Evolutionary conservation across 1,139 yeast genomes (phyloP).

Genomic region (Yueomyces sp.): DNA sequence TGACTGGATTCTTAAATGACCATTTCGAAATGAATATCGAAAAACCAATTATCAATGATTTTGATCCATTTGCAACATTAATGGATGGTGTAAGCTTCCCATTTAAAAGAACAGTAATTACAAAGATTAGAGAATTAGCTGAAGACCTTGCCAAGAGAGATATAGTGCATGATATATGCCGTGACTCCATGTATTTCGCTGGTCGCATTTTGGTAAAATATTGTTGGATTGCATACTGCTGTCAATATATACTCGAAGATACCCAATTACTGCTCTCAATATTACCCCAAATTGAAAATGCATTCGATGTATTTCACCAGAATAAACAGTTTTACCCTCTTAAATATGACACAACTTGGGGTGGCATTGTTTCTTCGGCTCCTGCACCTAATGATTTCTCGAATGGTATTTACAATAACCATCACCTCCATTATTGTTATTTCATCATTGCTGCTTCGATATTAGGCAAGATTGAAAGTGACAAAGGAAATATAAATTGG

Average conservation of each 20-base stretch:
- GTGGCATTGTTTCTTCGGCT: constrained; percentile 61
- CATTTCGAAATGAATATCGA: constrained; percentile 32
- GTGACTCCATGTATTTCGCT: constrained; percentile 64
- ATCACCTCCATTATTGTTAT: constrained; percentile 72
- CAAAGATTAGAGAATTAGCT: constrained; percentile 36
- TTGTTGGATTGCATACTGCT: constrained; percentile 56
- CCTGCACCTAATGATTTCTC: constrained; percentile 49
- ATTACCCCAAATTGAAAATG: constrained; percentile 40
- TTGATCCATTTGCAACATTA: constrained; percentile 50
- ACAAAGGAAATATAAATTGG: constrained; percentile 37
- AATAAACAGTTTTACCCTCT: constrained; percentile 46
- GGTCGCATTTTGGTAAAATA: constrained; percentile 66
- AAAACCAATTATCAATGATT: constrained; percentile 38
- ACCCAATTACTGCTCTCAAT: constrained; percentile 31
- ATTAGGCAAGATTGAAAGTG: constrained; percentile 41
- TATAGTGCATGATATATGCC: constrained; percentile 43
- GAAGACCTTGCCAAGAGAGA: constrained; percentile 38
- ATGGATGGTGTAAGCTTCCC: constrained; percentile 18
- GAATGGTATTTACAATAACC: constrained; percentile 65
- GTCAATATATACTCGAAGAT: constrained; percentile 44
- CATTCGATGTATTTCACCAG: constrained; percentile 45
- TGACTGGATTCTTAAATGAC: constrained; percentile 45
- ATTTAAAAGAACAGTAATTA: constrained; percentile 30
- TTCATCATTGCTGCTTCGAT: constrained; percentile 64
- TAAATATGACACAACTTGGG: constrained; percentile 56